Percentiles rank a stretch among this genome's conserved stretches.
Evolutionary conservation across 371 early-diverging fungal genomes (phyloP).

Genomic region (Dentiscutata heterogama): DNA sequence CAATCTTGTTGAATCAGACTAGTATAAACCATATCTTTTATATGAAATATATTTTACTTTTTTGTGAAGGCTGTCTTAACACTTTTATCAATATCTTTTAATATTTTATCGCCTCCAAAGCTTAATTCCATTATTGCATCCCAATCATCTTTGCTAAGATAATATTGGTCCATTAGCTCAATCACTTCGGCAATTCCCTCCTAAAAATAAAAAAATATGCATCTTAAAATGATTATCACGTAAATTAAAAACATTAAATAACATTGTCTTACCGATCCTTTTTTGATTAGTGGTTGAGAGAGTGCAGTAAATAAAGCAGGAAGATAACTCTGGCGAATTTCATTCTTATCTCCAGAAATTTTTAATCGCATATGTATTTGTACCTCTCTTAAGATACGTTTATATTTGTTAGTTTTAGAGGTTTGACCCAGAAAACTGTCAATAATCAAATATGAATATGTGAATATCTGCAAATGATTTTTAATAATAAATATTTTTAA

Average conservation of each 20-base stretch:
- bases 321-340: constrained; percentile 86
- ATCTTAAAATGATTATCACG: constrained; percentile 7
- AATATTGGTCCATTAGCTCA: constrained; percentile 89
- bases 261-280: constrained; percentile 57
- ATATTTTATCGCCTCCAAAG: constrained; percentile 62
- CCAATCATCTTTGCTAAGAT: constrained; percentile 88
- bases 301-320: constrained; percentile 77
- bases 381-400: constrained; percentile 81
- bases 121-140: constrained; percentile 86
- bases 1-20: constrained; percentile 14
- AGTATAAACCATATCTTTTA: background rate
- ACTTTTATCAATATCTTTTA: constrained; percentile 72
- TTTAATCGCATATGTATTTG: constrained; percentile 85
- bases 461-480: background rate
- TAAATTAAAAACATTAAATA: background rate
- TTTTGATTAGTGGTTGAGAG: constrained; percentile 67
- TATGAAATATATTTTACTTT: constrained; percentile 58
- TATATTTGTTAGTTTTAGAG: constrained; percentile 82
- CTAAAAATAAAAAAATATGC: constrained; percentile 47
- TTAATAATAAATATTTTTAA: background rate
- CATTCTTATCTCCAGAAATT: constrained; percentile 86
- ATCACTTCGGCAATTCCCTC: constrained; percentile 81
- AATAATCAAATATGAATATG: background rate
- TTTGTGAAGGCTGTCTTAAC: constrained; percentile 88
- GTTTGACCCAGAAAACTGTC: constrained; percentile 94